Base-by-base conservation (phyloP, 2,329 filamentous ascomycete species). In the Exophiala lecanii-corni region DNA sequence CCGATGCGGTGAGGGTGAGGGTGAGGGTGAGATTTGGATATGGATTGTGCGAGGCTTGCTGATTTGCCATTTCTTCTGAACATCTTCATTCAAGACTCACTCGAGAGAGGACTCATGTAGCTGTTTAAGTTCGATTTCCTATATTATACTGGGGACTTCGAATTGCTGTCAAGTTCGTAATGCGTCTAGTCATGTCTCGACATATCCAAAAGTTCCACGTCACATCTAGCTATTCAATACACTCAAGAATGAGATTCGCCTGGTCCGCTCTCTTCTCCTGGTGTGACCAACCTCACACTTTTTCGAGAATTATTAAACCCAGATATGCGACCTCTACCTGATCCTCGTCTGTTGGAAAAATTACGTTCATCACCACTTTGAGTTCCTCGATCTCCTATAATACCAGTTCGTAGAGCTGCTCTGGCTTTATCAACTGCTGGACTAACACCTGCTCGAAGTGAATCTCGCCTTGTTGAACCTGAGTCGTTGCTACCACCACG, bases 361-460 rank as follows among this genome's bases (percentile, higher is more conserved):
- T 34, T 45, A 25, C 50, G 43, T 36, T 50, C 44, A 43, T 53
- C 52, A 12, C 44, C 42, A 32, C 49, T 54, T 20, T 51, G 49
- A 9, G 51, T 51, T 5, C 51, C 45, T 3, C 50, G 53, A 20
- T 55, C 55, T 19, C 56, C 59, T 25, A 57, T 54, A 15, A 57
- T 54, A 18, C 57, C 56, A 43, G 59, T 57, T 13, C 63, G 61
- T 6, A 71, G 54, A 59, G 69, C 67, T 5, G 65, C 67, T 20
- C 68, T 59, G 16, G 68, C 66, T 45, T 67, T 68, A 45, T 70
- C 67, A 16, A 70, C 68, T 10, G 68, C 68, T 36, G 64, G 67
- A 39, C 68, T 72, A 48, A 70, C 66, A 4, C 62, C 61, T 23
- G 63, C 69, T 9, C 60, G 57, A 63, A 69, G 65, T 2, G 65